Percentiles rank a stretch among this genome's conserved stretches.
Evolutionary conservation across 2,329 filamentous ascomycete genomes (phyloP).

Genomic region (Penicillium sumatraense): DNA sequence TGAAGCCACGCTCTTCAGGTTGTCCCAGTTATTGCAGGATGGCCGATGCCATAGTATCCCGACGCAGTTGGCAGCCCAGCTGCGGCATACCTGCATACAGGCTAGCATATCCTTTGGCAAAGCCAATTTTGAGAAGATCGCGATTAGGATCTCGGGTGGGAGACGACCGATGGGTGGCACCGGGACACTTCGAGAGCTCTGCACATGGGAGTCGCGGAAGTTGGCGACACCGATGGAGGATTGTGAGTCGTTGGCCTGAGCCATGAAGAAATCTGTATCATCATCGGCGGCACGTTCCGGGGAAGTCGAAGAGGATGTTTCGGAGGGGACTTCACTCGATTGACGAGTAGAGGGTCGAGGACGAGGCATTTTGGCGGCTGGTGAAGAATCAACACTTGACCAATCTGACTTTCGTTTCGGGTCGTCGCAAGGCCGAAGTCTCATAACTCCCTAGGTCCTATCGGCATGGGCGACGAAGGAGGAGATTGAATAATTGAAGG

Average conservation of each 20-base stretch:
- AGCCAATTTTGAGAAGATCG: constrained; percentile 83
- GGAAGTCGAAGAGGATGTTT: constrained; percentile 51
- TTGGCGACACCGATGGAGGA: constrained; percentile 85
- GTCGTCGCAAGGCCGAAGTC: constrained; percentile 21
- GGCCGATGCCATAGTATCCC: constrained; percentile 94
- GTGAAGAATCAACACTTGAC: constrained; percentile 8
- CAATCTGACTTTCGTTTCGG: constrained; percentile 14
- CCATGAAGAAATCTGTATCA: constrained; percentile 91
- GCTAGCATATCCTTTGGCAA: constrained; percentile 76
- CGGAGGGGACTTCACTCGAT: constrained; percentile 46
- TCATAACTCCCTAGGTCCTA: constrained; percentile 22
- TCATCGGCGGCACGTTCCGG: constrained; percentile 70
- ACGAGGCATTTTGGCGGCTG: constrained; percentile 39
- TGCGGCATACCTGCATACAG: constrained; percentile 92
- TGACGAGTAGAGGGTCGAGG: constrained; percentile 41
- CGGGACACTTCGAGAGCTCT: constrained; percentile 48
- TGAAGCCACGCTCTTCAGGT: constrained; percentile 77
- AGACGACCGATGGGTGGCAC: constrained; percentile 74
- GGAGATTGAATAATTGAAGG: not conserved
- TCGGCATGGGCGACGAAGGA: constrained; percentile 19
- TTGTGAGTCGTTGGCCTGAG: constrained; percentile 82
- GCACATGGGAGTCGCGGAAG: constrained; percentile 73
- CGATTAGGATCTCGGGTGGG: constrained; percentile 92
- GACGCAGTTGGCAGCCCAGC: constrained; percentile 90
- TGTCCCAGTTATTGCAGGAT: constrained; percentile 83